These are phyloP conservation scores for Tuber magnatum DNA, from an alignment of 495 filamentous ascomycete species.

Conservation along the genomic window DNA sequence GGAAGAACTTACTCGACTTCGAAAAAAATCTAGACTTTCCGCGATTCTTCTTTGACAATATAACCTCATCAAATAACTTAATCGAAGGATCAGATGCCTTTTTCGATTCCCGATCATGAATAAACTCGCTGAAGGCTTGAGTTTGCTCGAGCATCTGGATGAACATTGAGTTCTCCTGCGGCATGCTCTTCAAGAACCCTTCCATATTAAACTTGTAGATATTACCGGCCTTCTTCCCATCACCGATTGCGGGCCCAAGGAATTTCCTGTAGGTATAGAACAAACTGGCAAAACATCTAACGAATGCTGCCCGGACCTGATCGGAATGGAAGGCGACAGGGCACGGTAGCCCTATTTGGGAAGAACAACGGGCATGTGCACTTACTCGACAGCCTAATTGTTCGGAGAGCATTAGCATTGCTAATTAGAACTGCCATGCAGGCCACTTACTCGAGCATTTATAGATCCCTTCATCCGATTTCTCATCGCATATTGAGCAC, in stretches of 20 bases:
- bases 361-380: conserved; percentile 74
- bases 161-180: conserved; percentile 85
- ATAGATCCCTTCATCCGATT: conserved; percentile 82
- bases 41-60: conserved; percentile 86
- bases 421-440: conserved; percentile 9
- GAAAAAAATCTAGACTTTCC: conserved; percentile 53
- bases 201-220: conserved; percentile 93
- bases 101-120: conserved; percentile 76
- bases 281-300: conserved; percentile 85
- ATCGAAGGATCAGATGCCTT: conserved; percentile 56
- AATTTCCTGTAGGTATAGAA: conserved; percentile 93
- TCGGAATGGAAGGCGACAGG: conserved; percentile 84
- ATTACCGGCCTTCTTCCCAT: conserved; percentile 79
- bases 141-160: conserved; percentile 81
- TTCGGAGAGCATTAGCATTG: conserved; percentile 19
- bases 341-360: conserved; percentile 76
- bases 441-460: conserved; percentile 52
- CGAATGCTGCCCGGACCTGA: conserved; percentile 85
- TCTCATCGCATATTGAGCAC: conserved; percentile 85
- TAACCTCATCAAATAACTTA: conserved; percentile 90
- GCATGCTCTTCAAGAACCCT: conserved; percentile 81
- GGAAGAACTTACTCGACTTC: conserved; percentile 50
- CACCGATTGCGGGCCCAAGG: conserved; percentile 63
- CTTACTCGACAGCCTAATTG: conserved; percentile 59
- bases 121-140: conserved; percentile 95